These are phyloP conservation scores for Tilletia indica DNA, from an alignment of 1,284 basidiomycete genomes.

Conservation along the genomic window DNA sequence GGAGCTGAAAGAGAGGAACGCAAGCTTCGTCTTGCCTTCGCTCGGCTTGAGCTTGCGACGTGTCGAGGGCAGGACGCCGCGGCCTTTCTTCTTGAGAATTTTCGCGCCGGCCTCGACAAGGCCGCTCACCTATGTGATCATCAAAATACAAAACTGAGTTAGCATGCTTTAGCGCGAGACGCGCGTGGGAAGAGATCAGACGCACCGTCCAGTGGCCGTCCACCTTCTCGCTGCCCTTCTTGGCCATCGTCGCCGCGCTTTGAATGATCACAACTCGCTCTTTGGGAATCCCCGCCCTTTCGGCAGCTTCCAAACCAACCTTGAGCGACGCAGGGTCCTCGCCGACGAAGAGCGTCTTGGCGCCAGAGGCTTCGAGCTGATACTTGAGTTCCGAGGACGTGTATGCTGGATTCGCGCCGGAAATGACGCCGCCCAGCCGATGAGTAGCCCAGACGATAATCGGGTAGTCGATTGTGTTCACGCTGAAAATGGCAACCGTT, in stretches of 20 bases:
- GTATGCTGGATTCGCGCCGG: constrained; percentile 72
- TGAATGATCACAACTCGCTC: constrained; percentile 52
- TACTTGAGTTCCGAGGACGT: constrained; percentile 65
- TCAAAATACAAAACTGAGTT: background rate
- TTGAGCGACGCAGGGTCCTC: constrained; percentile 58
- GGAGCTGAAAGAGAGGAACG: constrained; percentile 74
- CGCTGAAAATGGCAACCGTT: constrained; percentile 33
- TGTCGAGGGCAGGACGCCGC: constrained; percentile 59
- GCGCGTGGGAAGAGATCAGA: background rate
- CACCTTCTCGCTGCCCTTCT: constrained; percentile 30
- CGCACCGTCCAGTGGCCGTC: constrained; percentile 39
- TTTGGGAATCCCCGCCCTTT: constrained; percentile 62
- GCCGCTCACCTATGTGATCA: constrained; percentile 60
- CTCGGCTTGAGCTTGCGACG: constrained; percentile 61
- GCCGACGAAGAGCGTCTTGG: constrained; percentile 66
- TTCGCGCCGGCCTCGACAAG: constrained; percentile 58
- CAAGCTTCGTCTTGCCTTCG: constrained; percentile 69
- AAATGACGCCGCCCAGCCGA: constrained; percentile 69
- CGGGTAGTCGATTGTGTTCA: constrained; percentile 64
- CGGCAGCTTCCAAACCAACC: constrained; percentile 63
- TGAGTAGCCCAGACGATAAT: constrained; percentile 73
- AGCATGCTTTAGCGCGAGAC: background rate
- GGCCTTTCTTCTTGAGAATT: constrained; percentile 59
- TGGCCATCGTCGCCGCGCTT: constrained; percentile 30
- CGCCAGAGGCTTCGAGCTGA: constrained; percentile 60